phyloP scores from a whole-genome alignment of 768 basidiomycete species.

The Clavulina sp. region DNA sequence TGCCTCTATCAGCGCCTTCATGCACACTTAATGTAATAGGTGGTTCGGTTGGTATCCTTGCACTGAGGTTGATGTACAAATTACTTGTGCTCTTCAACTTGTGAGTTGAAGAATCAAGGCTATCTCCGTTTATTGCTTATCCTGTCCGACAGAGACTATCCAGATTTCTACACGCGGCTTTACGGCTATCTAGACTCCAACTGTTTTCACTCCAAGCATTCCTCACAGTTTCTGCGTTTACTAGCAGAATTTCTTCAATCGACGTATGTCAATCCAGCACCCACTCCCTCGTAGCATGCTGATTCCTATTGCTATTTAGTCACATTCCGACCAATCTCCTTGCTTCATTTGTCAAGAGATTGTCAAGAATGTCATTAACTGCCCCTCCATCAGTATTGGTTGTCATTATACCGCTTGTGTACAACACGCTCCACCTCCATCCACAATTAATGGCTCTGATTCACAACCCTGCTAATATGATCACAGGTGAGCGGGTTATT shows the following conservation, averaged over 20 bases:
- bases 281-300: neutral
- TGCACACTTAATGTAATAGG: slow-evolving; percentile 26
- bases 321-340: slow-evolving; percentile 82
- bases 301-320: slow-evolving; percentile 22
- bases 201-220: slow-evolving; percentile 78
- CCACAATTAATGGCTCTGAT: slow-evolving; percentile 88
- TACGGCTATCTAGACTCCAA: slow-evolving; percentile 80
- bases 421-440: slow-evolving; percentile 85
- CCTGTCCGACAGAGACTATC: slow-evolving; percentile 59
- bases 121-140: neutral
- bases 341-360: slow-evolving; percentile 86
- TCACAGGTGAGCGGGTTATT: slow-evolving; percentile 7
- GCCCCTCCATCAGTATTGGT: slow-evolving; percentile 85
- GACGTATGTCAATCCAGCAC: slow-evolving; percentile 37
- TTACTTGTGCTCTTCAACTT: slow-evolving; percentile 88
- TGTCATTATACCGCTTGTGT: slow-evolving; percentile 81
- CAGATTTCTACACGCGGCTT: slow-evolving; percentile 81
- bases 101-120: slow-evolving; percentile 29
- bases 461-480: slow-evolving; percentile 30
- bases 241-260: slow-evolving; percentile 83
- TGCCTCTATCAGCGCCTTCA: neutral
- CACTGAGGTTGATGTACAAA: slow-evolving; percentile 78
- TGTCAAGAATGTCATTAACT: slow-evolving; percentile 63
- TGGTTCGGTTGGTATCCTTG: slow-evolving; percentile 69
- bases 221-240: slow-evolving; percentile 88